These are phyloP conservation scores for Corrigiola litoralis DNA, from an alignment of 179 eudicot species.

Conservation along the genomic window DNA sequence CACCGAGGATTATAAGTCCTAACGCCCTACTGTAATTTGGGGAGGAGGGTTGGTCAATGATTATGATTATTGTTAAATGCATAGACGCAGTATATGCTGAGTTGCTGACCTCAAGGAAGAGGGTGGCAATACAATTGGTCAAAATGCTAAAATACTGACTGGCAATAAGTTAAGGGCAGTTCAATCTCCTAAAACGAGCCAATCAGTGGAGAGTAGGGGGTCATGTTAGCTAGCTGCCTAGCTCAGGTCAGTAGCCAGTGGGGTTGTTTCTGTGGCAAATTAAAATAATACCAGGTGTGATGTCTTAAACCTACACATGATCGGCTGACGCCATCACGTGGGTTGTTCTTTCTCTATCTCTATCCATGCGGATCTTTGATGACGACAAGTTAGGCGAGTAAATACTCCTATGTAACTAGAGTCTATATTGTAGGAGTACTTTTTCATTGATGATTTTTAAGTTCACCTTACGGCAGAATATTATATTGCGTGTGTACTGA, in stretches of 20 bases:
- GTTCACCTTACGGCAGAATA: background rate
- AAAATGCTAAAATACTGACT: conserved; percentile 1
- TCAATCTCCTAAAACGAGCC: conserved; percentile 19
- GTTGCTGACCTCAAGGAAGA: conserved; percentile 14
- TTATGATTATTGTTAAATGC: conserved; percentile 18
- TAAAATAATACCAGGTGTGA: conserved; percentile 10
- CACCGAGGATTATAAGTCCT: no score
- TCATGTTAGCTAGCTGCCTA: no score
- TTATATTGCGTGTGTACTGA: background rate
- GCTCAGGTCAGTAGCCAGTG: conserved; percentile 19
- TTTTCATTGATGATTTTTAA: no score
- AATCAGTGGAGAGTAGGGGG: conserved; percentile 7
- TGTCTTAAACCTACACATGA: conserved; percentile 20
- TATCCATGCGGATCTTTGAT: no score
- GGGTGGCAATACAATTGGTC: conserved; percentile 8
- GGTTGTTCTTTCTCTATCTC: conserved; percentile 8
- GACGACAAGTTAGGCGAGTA: conserved; percentile 11
- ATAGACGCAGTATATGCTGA: background rate
- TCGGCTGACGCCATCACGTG: conserved; percentile 34
- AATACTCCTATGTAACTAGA: no score
- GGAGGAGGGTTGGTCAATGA: conserved; percentile 13
- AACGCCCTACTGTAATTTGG: no score
- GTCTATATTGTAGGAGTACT: no score
- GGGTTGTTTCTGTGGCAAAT: conserved; percentile 11
- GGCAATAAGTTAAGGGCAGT: conserved; percentile 3